Evolutionary conservation across 179 eudicot species (phyloP).

Genomic region (Beta lomatogona): DNA sequence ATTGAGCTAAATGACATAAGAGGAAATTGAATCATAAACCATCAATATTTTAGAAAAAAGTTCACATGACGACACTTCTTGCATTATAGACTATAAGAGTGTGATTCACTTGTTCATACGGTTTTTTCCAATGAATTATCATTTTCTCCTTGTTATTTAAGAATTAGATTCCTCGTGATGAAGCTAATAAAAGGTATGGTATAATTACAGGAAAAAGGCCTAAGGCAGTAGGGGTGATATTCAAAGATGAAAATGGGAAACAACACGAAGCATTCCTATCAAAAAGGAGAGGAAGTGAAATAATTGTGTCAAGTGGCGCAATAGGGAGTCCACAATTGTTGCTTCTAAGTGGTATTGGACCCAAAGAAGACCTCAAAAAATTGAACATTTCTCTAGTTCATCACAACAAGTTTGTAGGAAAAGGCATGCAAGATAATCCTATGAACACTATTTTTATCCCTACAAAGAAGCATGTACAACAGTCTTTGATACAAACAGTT

Average conservation of each 20-base stretch:
- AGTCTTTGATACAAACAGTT: slow-evolving; percentile 82
- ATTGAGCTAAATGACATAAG: no score
- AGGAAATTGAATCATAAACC: no score
- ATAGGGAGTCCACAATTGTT: slow-evolving; percentile 91
- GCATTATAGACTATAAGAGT: no score
- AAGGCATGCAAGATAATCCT: slow-evolving; percentile 90
- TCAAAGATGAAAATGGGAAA: slow-evolving; percentile 83
- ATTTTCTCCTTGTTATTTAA: no score
- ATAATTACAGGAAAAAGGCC: slow-evolving; percentile 57
- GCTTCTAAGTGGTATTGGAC: slow-evolving; percentile 93
- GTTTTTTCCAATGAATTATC: no score
- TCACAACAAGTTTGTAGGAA: slow-evolving; percentile 72
- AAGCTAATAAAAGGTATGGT: neutral
- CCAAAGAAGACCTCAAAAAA: slow-evolving; percentile 60
- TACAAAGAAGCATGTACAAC: slow-evolving; percentile 50
- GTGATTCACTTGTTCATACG: no score
- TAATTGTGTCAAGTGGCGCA: slow-evolving; percentile 83
- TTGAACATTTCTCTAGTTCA: slow-evolving; percentile 67
- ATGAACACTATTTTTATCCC: slow-evolving; percentile 79
- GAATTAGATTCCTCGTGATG: neutral
- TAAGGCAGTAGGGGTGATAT: slow-evolving; percentile 75
- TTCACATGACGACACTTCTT: no score
- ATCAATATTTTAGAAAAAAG: no score
- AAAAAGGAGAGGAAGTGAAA: slow-evolving; percentile 55
- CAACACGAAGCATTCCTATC: slow-evolving; percentile 58